A percentile compares a stretch with the other conserved stretches of the same genome.
Evolutionary conservation across 2,329 filamentous ascomycete species (phyloP).

Genomic region (Pyricularia sp.): DNA sequence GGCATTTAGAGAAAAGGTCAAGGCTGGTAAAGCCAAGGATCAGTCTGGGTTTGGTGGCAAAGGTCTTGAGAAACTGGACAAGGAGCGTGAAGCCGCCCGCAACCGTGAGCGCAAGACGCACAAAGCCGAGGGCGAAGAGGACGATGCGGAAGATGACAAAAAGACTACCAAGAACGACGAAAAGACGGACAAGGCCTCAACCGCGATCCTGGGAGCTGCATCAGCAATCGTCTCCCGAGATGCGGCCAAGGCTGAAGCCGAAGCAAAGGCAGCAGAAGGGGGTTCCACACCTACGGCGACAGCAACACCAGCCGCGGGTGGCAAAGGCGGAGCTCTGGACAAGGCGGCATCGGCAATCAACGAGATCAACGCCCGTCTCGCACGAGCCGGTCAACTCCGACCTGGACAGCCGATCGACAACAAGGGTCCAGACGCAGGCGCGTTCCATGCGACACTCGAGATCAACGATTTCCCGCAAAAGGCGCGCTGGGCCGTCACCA

Average conservation of each 20-base stretch:
- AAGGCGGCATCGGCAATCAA: slow-evolving; percentile 85
- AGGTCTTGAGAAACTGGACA: slow-evolving; percentile 83
- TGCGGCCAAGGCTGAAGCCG: slow-evolving; percentile 32
- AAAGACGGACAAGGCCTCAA: slow-evolving; percentile 60
- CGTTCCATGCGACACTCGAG: slow-evolving; percentile 92
- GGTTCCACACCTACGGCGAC: neutral
- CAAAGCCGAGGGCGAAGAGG: slow-evolving; percentile 77
- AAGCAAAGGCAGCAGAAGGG: slow-evolving; percentile 18
- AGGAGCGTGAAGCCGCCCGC: slow-evolving; percentile 80
- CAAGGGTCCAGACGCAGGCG: slow-evolving; percentile 92
- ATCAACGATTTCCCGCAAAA: slow-evolving; percentile 99
- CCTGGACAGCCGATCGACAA: slow-evolving; percentile 95
- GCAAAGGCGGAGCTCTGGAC: slow-evolving; percentile 54
- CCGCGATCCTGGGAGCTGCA: slow-evolving; percentile 56
- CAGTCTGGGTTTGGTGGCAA: slow-evolving; percentile 90
- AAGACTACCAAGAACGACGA: slow-evolving; percentile 54
- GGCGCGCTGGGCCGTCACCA: slow-evolving; percentile 96
- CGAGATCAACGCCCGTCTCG: slow-evolving; percentile 83
- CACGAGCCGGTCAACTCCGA: slow-evolving; percentile 79
- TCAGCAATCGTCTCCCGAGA: slow-evolving; percentile 48
- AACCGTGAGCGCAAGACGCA: slow-evolving; percentile 81
- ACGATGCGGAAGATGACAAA: slow-evolving; percentile 69
- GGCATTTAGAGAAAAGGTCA: slow-evolving; percentile 80
- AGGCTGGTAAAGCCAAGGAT: slow-evolving; percentile 83
- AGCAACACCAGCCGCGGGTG: slow-evolving; percentile 17